phyloP scores from a whole-genome alignment of 2,329 filamentous ascomycete species.

The Penicillium sp. region DNA sequence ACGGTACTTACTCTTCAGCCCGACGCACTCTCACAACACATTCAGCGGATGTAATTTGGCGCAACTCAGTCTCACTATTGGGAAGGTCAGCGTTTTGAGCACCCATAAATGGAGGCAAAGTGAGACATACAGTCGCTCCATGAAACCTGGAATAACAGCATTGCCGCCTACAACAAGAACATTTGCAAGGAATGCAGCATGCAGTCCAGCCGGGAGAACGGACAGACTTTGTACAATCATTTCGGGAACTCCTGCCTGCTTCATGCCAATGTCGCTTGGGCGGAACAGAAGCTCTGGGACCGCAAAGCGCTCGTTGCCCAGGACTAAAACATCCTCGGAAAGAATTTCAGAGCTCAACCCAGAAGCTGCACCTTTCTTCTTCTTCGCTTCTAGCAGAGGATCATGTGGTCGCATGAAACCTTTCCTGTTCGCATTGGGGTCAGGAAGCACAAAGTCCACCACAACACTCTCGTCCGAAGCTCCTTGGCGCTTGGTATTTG shows the following conservation, averaged over 20 bases:
- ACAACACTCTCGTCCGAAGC: conserved; percentile 58
- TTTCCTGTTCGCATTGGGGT: conserved; percentile 66
- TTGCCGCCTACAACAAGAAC: conserved; percentile 89
- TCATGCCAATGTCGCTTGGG: conserved; percentile 82
- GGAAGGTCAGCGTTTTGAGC: conserved; percentile 22
- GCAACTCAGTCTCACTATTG: conserved; percentile 66
- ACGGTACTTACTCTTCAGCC: conserved; percentile 60
- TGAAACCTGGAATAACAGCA: conserved; percentile 76
- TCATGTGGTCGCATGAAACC: conserved; percentile 81
- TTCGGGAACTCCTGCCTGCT: conserved; percentile 79
- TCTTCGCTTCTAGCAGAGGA: conserved; percentile 61
- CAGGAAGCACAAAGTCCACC: conserved; percentile 89
- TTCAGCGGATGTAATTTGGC: conserved; percentile 72
- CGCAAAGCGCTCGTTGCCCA: conserved; percentile 89
- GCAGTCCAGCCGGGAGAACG: conserved; percentile 76
- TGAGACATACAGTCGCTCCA: conserved; percentile 67
- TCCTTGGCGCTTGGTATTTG: conserved; percentile 55
- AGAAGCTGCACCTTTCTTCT: conserved; percentile 54
- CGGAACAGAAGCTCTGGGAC: conserved; percentile 90
- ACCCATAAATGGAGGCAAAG: not conserved
- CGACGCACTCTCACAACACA: conserved; percentile 75
- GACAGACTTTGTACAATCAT: conserved; percentile 80
- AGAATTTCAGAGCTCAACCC: conserved; percentile 50
- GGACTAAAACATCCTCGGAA: conserved; percentile 78
- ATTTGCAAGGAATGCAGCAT: conserved; percentile 83